Percentiles rank a stretch among this genome's conserved stretches.
Conservation (phyloP, 1,139 yeast species). For the Blastobotrys illinoisensis region DNA sequence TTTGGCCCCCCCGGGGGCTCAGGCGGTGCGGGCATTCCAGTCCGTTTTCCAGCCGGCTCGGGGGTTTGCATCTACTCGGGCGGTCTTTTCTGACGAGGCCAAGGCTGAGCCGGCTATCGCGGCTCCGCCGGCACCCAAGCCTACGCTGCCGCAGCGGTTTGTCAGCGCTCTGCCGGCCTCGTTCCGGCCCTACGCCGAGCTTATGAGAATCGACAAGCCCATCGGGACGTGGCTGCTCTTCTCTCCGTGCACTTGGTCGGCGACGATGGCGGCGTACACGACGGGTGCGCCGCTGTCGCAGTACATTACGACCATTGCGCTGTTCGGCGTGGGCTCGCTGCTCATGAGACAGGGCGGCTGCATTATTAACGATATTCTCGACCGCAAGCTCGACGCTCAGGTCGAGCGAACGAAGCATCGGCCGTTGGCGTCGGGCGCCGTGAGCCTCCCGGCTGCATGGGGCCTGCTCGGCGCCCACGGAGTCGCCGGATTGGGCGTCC, state of each 20-base stretch:
- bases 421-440: slow-evolving; percentile 87
- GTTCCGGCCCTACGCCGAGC: slow-evolving; percentile 84
- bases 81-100: background rate
- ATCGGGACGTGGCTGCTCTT: slow-evolving; percentile 82
- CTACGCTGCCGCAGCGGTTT: slow-evolving; percentile 28
- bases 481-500: slow-evolving; percentile 66
- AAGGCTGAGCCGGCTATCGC: background rate
- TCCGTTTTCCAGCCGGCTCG: background rate
- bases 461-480: slow-evolving; percentile 71
- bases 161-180: slow-evolving; percentile 60
- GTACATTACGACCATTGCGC: slow-evolving; percentile 49
- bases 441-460: slow-evolving; percentile 66
- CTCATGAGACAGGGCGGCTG: slow-evolving; percentile 99
- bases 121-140: slow-evolving; percentile 9
- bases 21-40: background rate
- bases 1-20: background rate
- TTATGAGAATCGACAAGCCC: slow-evolving; percentile 89
- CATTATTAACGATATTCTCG: slow-evolving; percentile 85
- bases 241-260: slow-evolving; percentile 77
- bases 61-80: background rate
- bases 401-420: slow-evolving; percentile 85
- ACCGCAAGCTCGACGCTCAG: slow-evolving; percentile 72
- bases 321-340: slow-evolving; percentile 79
- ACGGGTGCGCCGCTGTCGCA: slow-evolving; percentile 61
- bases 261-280: slow-evolving; percentile 78